Evolutionary conservation across 1,284 basidiomycete genomes (phyloP).

Genomic region (Trametes sp.): DNA sequence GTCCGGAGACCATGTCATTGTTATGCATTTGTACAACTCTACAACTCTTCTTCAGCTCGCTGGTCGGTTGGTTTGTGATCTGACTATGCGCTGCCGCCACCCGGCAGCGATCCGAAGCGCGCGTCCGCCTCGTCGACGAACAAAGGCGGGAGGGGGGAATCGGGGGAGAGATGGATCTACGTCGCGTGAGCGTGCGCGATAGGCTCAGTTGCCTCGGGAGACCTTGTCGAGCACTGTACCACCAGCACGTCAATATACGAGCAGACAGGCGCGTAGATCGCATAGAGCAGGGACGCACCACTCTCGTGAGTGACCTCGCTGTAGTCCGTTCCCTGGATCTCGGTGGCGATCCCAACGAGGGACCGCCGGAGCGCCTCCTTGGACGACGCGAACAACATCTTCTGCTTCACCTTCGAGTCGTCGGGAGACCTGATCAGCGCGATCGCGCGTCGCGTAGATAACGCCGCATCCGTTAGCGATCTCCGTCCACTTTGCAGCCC

Average conservation of each 20-base stretch:
- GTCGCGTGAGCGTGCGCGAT: constrained; percentile 10
- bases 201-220: constrained; percentile 33
- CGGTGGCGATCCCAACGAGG: constrained; percentile 76
- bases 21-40: constrained; percentile 35
- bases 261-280: background rate
- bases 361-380: constrained; percentile 84
- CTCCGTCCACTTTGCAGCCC: background rate
- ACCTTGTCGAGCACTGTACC: constrained; percentile 42
- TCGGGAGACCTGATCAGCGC: constrained; percentile 81
- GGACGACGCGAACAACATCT: constrained; percentile 97
- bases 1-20: constrained; percentile 16
- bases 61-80: constrained; percentile 25
- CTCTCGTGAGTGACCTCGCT: constrained; percentile 81
- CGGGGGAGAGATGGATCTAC: background rate
- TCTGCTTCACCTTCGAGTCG: constrained; percentile 85
- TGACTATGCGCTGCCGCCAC: constrained; percentile 21
- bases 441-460: constrained; percentile 32
- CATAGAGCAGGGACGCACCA: constrained; percentile 61
- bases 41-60: constrained; percentile 35
- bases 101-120: constrained; percentile 22
- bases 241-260: constrained; percentile 6
- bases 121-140: constrained; percentile 18
- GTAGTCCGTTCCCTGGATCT: constrained; percentile 90
- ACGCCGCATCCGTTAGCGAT: constrained; percentile 27
- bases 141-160: constrained; percentile 14